Base-by-base conservation (phyloP, 805 yeast species). In the Cyberlindnera xylosilytica region DNA sequence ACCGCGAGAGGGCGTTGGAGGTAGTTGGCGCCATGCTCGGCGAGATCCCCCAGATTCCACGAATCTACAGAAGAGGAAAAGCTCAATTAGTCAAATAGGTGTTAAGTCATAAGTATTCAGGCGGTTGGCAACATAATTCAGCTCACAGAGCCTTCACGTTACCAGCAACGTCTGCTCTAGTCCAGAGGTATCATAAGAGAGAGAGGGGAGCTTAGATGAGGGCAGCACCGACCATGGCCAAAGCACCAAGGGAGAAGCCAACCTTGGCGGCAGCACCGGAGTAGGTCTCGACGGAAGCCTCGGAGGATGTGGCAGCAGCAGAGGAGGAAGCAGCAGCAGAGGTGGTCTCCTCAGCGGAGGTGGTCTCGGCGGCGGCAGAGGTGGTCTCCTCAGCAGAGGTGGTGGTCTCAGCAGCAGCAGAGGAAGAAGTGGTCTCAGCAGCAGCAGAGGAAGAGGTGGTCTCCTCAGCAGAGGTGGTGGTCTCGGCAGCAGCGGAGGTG, bases 331-430 rank as follows among this genome's bases (percentile, higher is more conserved):
- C n/a, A n/a, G n/a, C n/a, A n/a, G 10, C 23, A 11, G 8, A 30
- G 17, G 31, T 15, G 20, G 15, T 19, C 24, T 23, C 10, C 12
- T 16, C 10, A 19, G 35, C n/a, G 12, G 36, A 6, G 19, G 27
- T n/a, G n/a, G 44, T 20, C n/a, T 29, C 7, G 18, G 10, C 36
- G 30, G 31, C 39, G 19, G 26, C 20, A n/a, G 41, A 20, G 27
- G 34, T 18, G 20, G 38, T 34, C 16, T 24, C 48, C 38, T 54
- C 60, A 39, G n/a, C n/a, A n/a, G n/a, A n/a, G n/a, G 54, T 54
- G 36, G 52, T 28, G 18, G 46, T 20, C 36, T 46, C 50, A 17
- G 47, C 54, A 46, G 56, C 53, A 44, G 54, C 60, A 33, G 34
- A 24, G 22, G 37, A 28, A 24, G 42, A 24, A 23, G 23, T 39